Evolutionary conservation across 495 filamentous ascomycete species (phyloP), one percentile per base, ranked within the genome.

Genomic region (Hyphodiscus hymeniophilus): DNA sequence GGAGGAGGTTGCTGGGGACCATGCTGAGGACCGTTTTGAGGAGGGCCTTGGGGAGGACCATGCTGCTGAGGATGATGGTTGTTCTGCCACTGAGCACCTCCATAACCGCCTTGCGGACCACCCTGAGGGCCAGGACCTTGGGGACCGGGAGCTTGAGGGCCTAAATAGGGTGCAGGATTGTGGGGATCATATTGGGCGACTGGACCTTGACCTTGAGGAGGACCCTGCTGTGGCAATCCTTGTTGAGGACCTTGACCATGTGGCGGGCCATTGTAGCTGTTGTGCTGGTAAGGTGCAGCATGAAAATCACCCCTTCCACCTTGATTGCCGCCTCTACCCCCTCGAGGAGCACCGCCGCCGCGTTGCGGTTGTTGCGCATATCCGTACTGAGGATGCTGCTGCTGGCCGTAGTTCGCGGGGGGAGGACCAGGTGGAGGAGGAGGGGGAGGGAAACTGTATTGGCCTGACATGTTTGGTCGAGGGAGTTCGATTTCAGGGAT

Each of bases 371-470:
- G 57, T 20, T 58, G 57, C 26, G 49, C 40, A 34, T 59, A 57
- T 47, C 58, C 56, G 33, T 63, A 62, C 17, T 64, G 50, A 42
- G 48, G 50, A 41, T 58, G 61, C 13, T 61, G 65, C 17, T 65
- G 60, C 10, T 63, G 56, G 24, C 6, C 10, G 31, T 50, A 50
- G 35, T 59, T 55, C 36, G 46, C 28, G 17, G 51, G 55, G 20
- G 57, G 57, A 45, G 56, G 50, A n/a, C 55, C 54, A 16, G 66
- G 62, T 22, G 69, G 66, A 32, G 75, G 76, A 32, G 76, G 64
- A 40, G 75, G 73, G 6, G 73, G 74, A 24, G 74, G 73, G 60
- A 75, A 78, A 55, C 61, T 66, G 45, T 70, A 65, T 64, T 56
- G 52, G 21, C 50, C 49, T 17, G 46, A 48, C 58, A 60, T 60